These are phyloP conservation scores for Paramecium caudatum DNA, from an alignment of 73 alveolate genomes.

Conservation along the genomic window DNA sequence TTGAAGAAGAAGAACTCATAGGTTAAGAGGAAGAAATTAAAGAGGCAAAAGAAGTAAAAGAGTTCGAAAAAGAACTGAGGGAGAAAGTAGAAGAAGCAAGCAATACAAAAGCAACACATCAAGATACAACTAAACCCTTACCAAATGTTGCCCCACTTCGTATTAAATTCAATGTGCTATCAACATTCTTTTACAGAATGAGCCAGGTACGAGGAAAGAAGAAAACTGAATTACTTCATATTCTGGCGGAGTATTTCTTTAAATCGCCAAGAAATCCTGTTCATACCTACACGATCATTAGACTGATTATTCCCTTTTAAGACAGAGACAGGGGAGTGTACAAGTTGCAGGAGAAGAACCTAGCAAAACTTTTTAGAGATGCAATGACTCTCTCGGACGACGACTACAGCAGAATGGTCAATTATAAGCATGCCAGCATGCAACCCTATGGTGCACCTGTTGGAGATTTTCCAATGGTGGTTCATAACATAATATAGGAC, in stretches of 20 bases:
- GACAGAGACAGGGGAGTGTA: slow-evolving; percentile 95
- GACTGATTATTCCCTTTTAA: slow-evolving; percentile 87
- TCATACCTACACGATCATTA: slow-evolving; percentile 77
- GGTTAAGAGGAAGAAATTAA: background rate
- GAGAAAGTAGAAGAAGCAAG: background rate
- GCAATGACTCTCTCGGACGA: slow-evolving; percentile 88
- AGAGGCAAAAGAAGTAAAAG: background rate
- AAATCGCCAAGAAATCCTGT: slow-evolving; percentile 47
- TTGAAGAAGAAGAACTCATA: background rate
- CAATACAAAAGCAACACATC: background rate
- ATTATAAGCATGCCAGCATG: slow-evolving; percentile 94
- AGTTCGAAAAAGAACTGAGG: background rate
- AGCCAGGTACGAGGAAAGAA: slow-evolving; percentile 19
- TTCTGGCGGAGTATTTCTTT: background rate
- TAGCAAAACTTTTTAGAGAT: slow-evolving; percentile 90
- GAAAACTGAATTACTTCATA: background rate
- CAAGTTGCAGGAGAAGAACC: slow-evolving; percentile 90
- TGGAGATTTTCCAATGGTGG: slow-evolving; percentile 94
- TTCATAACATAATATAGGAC: slow-evolving; percentile 83
- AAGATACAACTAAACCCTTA: too few relatives aligned
- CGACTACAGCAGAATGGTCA: slow-evolving; percentile 89
- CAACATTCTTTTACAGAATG: background rate
- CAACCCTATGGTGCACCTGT: slow-evolving; percentile 90
- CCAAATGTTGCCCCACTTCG: background rate
- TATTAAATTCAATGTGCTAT: background rate